Conservation (phyloP, 2,329 filamentous ascomycete species). For the Colletotrichum eremochloae region DNA sequence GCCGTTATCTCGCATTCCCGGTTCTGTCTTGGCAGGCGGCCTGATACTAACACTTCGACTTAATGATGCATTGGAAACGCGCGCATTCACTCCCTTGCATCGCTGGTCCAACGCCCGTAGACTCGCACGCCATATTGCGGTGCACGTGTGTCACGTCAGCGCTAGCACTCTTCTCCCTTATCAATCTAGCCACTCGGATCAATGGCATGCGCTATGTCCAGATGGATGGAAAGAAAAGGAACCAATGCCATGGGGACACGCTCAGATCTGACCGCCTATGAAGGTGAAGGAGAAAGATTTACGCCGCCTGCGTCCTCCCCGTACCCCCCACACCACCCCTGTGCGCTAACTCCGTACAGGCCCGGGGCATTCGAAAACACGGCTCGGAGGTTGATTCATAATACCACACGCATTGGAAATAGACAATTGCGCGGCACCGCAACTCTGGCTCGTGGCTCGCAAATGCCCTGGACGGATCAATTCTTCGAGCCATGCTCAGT, state of each 20-base stretch:
- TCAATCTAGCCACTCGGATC: background rate
- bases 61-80: background rate
- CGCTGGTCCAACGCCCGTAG: slow-evolving; percentile 18
- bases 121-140: slow-evolving; percentile 22
- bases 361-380: slow-evolving; percentile 25
- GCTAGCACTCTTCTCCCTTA: slow-evolving; percentile 11
- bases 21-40: background rate
- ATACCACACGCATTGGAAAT: background rate
- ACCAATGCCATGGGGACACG: slow-evolving; percentile 23
- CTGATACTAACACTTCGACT: slow-evolving; percentile 12
- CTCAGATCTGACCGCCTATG: slow-evolving; percentile 21
- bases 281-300: background rate
- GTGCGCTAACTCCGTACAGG: background rate
- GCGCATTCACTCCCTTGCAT: background rate
- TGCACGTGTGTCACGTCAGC: slow-evolving; percentile 27
- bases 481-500: slow-evolving; percentile 23
- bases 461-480: slow-evolving; percentile 21
- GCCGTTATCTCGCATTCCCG: background rate
- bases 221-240: background rate
- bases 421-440: background rate
- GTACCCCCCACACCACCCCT: background rate
- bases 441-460: slow-evolving; percentile 15
- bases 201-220: background rate
- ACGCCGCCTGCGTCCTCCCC: slow-evolving; percentile 3
- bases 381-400: slow-evolving; percentile 29